phyloP scores from a whole-genome alignment of 768 basidiomycete species.

The Candolleomyces aberdarensis region DNA sequence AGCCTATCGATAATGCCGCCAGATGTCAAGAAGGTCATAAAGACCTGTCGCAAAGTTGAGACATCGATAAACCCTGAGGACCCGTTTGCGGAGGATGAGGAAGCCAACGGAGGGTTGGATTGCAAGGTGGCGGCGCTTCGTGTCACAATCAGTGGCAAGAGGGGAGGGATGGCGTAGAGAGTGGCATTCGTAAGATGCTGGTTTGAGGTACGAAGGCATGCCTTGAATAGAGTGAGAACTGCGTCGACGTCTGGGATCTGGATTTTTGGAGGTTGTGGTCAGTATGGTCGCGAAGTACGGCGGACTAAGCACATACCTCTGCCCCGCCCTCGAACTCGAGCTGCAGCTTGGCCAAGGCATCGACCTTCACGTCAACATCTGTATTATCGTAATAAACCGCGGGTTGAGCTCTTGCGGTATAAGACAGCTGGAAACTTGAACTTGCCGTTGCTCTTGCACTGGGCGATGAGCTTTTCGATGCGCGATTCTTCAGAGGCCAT shows the following conservation, averaged over 20 bases:
- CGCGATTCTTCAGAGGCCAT: constrained; percentile 52
- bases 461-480: constrained; percentile 60
- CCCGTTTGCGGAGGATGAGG: constrained; percentile 39
- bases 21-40: constrained; percentile 66
- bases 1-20: constrained; percentile 82
- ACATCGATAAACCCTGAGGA: constrained; percentile 48
- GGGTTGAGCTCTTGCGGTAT: background rate
- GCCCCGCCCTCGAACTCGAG: constrained; percentile 66
- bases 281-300: background rate
- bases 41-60: constrained; percentile 60
- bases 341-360: constrained; percentile 77
- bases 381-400: constrained; percentile 4
- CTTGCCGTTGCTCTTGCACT: constrained; percentile 65
- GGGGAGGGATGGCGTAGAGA: constrained; percentile 61
- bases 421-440: background rate
- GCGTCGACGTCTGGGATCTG: constrained; percentile 75
- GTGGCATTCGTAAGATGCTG: constrained; percentile 80
- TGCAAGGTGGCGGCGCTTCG: constrained; percentile 18
- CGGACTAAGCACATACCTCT: constrained; percentile 47
- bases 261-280: background rate
- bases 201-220: constrained; percentile 76
- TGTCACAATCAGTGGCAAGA: constrained; percentile 61
- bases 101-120: constrained; percentile 38
- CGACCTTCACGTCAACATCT: constrained; percentile 82
- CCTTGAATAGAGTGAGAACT: constrained; percentile 65